These are phyloP conservation scores for Lasiosphaeria hispida DNA, from an alignment of 495 filamentous ascomycete species.

Conservation along the genomic window DNA sequence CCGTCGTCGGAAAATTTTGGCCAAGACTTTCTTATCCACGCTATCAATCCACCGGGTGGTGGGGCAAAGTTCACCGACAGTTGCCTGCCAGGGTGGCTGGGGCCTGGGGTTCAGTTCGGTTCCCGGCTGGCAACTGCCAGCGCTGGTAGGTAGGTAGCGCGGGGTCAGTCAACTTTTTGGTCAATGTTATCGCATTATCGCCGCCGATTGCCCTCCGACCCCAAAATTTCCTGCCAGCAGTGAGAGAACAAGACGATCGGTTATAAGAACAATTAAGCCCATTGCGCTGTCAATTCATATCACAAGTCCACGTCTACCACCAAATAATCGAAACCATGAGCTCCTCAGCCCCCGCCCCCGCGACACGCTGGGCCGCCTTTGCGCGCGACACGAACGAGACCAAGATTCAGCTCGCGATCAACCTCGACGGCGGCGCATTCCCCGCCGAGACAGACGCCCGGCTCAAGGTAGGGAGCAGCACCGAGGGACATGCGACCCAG, in stretches of 20 bases:
- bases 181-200: conserved; percentile 6
- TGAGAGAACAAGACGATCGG: neutral
- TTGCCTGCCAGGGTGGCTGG: neutral
- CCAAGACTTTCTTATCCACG: conserved; percentile 9
- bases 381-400: conserved; percentile 94
- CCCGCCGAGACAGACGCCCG: conserved; percentile 53
- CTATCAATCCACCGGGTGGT: neutral
- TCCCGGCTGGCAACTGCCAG: conserved; percentile 16
- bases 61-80: neutral
- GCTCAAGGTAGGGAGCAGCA: conserved; percentile 35
- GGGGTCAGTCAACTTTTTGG: too few species aligned
- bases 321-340: conserved; percentile 30
- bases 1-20: conserved; percentile 24
- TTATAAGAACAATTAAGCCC: too few species aligned
- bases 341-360: conserved; percentile 20
- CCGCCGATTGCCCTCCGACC: neutral
- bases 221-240: conserved; percentile 7
- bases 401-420: conserved; percentile 87
- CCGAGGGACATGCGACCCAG: conserved; percentile 73
- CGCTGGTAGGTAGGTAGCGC: conserved; percentile 14
- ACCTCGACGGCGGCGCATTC: conserved; percentile 84
- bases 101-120: neutral
- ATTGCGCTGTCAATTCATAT: neutral
- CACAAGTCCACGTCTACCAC: too few species aligned
- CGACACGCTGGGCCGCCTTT: conserved; percentile 66